These are phyloP conservation scores for Fomitopsis pinicola DNA, from an alignment of 1,284 basidiomycete species.

Conservation along the genomic window DNA sequence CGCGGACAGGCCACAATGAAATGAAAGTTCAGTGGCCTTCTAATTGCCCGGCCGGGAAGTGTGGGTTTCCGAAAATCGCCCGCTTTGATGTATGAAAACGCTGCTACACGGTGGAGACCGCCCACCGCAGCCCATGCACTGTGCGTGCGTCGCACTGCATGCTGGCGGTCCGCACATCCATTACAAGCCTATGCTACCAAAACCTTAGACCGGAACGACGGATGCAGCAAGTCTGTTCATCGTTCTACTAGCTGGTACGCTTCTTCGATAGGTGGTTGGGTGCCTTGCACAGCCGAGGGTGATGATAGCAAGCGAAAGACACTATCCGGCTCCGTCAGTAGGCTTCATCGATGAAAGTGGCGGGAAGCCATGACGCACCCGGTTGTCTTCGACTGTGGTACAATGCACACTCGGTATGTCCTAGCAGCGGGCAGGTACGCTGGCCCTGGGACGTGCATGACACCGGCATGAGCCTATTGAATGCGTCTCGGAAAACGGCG, in stretches of 20 bases:
- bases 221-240: not conserved
- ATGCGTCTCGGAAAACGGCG: slow-evolving; percentile 1
- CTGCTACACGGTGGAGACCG: slow-evolving; percentile 6
- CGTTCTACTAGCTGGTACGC: slow-evolving; percentile 31
- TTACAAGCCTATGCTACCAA: slow-evolving; percentile 10
- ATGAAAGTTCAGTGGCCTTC: slow-evolving; percentile 1
- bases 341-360: slow-evolving; percentile 10
- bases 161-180: slow-evolving; percentile 10
- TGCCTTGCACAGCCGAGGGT: slow-evolving; percentile 21
- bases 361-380: slow-evolving; percentile 25
- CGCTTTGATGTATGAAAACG: slow-evolving; percentile 16
- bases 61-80: slow-evolving; percentile 8
- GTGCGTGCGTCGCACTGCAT: not conserved
- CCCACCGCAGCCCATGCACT: not conserved
- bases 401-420: slow-evolving; percentile 33
- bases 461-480: not conserved
- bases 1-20: slow-evolving; percentile 4
- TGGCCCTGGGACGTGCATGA: slow-evolving; percentile 16
- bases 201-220: not conserved
- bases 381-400: slow-evolving; percentile 31
- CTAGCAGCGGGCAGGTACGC: slow-evolving; percentile 29
- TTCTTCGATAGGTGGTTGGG: slow-evolving; percentile 20
- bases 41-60: not conserved
- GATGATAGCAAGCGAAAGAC: slow-evolving; percentile 30
- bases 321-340: slow-evolving; percentile 18